Conservation (phyloP, 2,329 filamentous ascomycete species). For the Apiospora koreana region DNA sequence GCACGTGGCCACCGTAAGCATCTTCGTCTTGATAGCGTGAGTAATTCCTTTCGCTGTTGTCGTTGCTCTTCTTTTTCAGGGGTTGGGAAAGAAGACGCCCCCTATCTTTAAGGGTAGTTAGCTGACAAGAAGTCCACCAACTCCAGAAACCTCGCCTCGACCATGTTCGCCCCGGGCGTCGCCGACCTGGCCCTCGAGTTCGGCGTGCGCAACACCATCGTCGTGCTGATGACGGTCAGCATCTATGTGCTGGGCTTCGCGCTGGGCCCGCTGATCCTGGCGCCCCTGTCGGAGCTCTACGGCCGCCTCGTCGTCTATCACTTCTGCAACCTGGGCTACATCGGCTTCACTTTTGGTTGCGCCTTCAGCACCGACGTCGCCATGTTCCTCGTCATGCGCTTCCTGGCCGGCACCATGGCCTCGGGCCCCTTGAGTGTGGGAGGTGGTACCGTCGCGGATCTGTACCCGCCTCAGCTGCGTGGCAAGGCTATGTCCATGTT, state of each 20-base stretch:
- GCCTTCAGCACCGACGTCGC: constrained; percentile 23
- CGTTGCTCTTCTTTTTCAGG: neutral
- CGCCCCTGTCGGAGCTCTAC: constrained; percentile 62
- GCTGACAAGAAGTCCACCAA: too few relatives aligned
- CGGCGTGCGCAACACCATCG: constrained; percentile 4
- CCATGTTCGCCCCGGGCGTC: constrained; percentile 17
- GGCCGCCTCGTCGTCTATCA: constrained; percentile 56
- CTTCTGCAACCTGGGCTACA: constrained; percentile 45
- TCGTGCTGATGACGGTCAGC: constrained; percentile 11
- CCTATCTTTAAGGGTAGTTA: neutral
- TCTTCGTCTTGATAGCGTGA: constrained; percentile 42
- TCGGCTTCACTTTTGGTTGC: constrained; percentile 34
- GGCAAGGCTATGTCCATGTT: constrained; percentile 45
- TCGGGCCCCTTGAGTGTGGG: constrained; percentile 22
- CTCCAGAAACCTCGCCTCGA: constrained; percentile 15
- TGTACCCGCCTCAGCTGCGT: constrained; percentile 40
- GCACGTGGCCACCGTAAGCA: constrained; percentile 47
- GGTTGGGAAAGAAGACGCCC: too few relatives aligned
- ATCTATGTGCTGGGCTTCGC: constrained; percentile 17
- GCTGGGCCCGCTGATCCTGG: constrained; percentile 56
- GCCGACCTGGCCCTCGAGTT: constrained; percentile 12
- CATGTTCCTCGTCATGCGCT: constrained; percentile 29
- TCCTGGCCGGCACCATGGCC: constrained; percentile 27
- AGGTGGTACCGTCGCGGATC: constrained; percentile 14
- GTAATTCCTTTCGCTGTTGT: neutral